Conservation (phyloP, 208 protist genomes). For the Leishmania aethiopica region DNA sequence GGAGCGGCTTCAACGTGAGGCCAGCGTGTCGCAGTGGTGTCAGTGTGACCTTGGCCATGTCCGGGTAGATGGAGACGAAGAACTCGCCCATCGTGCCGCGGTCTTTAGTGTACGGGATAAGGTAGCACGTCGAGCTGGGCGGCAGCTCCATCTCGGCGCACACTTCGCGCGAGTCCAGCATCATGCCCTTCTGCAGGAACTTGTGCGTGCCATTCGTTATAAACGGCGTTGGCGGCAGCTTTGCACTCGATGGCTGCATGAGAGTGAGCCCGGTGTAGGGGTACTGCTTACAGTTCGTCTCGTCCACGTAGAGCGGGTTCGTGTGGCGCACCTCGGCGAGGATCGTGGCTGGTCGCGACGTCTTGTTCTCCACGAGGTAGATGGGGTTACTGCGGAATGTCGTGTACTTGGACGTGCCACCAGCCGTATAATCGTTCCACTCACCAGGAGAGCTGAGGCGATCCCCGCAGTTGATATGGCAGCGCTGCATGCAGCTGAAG, state of each 20-base stretch:
- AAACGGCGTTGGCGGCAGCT: slow-evolving; percentile 68
- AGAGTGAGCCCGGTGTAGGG: slow-evolving; percentile 81
- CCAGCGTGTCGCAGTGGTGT: slow-evolving; percentile 72
- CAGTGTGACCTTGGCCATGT: slow-evolving; percentile 75
- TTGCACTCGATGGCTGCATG: slow-evolving; percentile 65
- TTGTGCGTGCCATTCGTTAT: slow-evolving; percentile 75
- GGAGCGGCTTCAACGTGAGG: slow-evolving; percentile 58
- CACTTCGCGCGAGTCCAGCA: slow-evolving; percentile 80
- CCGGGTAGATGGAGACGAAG: slow-evolving; percentile 82
- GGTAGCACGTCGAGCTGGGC: slow-evolving; percentile 74
- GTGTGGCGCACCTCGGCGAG: slow-evolving; percentile 70
- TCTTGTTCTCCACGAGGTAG: slow-evolving; percentile 86
- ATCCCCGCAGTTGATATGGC: slow-evolving; percentile 87
- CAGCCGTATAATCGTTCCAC: slow-evolving; percentile 69
- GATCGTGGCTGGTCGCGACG: slow-evolving; percentile 59
- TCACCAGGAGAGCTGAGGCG: slow-evolving; percentile 69
- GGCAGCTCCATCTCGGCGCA: slow-evolving; percentile 81
- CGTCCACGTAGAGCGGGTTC: slow-evolving; percentile 54
- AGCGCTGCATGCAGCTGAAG: slow-evolving; percentile 84
- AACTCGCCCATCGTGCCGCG: slow-evolving; percentile 70
- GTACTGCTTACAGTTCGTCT: slow-evolving; percentile 71
- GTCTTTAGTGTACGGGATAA: slow-evolving; percentile 84
- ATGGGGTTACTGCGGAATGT: slow-evolving; percentile 89
- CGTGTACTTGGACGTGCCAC: slow-evolving; percentile 80
- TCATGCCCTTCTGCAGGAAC: slow-evolving; percentile 82